Percentiles rank a stretch among this genome's conserved stretches.
These are phyloP conservation scores for Gelatoporia subvermispora DNA, from an alignment of 768 basidiomycete species.

Conservation along the genomic window DNA sequence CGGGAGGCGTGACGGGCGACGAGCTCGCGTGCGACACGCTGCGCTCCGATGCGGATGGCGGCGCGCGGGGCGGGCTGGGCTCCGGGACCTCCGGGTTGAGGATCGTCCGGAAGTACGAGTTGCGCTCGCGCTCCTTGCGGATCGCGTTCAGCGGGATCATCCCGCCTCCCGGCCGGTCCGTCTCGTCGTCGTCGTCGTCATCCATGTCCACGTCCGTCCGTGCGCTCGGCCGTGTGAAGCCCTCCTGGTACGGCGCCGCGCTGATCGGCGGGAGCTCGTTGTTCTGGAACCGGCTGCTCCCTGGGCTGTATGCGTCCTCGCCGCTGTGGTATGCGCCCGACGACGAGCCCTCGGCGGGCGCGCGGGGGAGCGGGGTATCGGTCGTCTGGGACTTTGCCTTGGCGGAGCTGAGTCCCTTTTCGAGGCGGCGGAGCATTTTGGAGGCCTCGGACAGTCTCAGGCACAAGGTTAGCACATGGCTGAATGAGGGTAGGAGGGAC, in stretches of 20 bases:
- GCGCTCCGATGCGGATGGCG: slow-evolving; percentile 15
- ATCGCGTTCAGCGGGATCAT: slow-evolving; percentile 76
- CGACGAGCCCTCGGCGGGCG: slow-evolving; percentile 17
- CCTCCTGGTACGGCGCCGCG: slow-evolving; percentile 23
- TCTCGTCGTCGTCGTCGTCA: slow-evolving; percentile 64
- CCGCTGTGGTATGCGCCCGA: slow-evolving; percentile 1
- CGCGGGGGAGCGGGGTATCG: slow-evolving; percentile 24
- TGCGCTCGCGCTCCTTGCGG: slow-evolving; percentile 60
- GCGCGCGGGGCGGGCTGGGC: slow-evolving; percentile 16
- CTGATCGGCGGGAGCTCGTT: slow-evolving; percentile 48
- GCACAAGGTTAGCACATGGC: background rate
- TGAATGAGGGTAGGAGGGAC: slow-evolving; percentile 5
- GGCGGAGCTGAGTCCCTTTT: slow-evolving; percentile 75
- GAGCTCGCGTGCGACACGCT: slow-evolving; percentile 1
- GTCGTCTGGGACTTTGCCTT: slow-evolving; percentile 58
- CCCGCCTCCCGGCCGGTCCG: slow-evolving; percentile 54
- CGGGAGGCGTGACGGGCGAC: slow-evolving; percentile 5
- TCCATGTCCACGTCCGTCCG: slow-evolving; percentile 29
- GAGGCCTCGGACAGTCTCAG: slow-evolving; percentile 80
- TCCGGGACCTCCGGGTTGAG: slow-evolving; percentile 56
- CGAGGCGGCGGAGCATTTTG: slow-evolving; percentile 82
- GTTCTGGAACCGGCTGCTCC: slow-evolving; percentile 32
- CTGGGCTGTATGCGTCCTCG: slow-evolving; percentile 23
- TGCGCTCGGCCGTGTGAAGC: background rate
- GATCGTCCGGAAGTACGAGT: slow-evolving; percentile 81